Conservation (phyloP, 345 rosid genomes). For the Arabidopsis thaliana region DNA sequence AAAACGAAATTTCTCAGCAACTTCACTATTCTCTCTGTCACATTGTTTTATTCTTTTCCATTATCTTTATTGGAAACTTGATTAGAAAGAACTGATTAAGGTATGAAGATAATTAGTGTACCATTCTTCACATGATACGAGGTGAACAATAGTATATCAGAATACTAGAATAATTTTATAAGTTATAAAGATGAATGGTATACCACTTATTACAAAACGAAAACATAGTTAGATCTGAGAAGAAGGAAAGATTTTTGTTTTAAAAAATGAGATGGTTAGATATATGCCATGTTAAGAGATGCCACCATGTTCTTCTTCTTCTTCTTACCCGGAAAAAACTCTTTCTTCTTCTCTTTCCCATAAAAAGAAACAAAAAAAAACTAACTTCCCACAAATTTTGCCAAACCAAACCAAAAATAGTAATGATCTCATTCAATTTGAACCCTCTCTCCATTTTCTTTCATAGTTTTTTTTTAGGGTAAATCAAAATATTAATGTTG, state of each 20-base stretch:
- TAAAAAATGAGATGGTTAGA: neutral
- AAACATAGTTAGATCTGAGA: conserved; percentile 33
- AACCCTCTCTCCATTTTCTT: neutral
- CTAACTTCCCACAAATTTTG: conserved; percentile 33
- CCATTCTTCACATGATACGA: neutral
- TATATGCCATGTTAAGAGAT: conserved; percentile 26
- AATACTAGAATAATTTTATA: neutral
- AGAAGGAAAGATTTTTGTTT: neutral
- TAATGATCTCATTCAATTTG: conserved; percentile 16
- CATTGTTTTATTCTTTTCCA: conserved; percentile 10
- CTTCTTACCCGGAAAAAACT: conserved; percentile 40
- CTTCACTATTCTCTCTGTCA: conserved; percentile 27
- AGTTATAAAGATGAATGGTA: too few species aligned
- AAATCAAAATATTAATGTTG: conserved; percentile 20
- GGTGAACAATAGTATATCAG: neutral
- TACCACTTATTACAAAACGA: neutral
- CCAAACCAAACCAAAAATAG: conserved; percentile 34
- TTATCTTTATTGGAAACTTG: neutral
- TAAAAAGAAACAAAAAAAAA: conserved; percentile 8
- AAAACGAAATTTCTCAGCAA: conserved; percentile 29
- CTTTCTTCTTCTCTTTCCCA: conserved; percentile 21
- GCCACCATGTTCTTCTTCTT: conserved; percentile 34
- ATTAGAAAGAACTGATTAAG: neutral
- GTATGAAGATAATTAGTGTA: neutral
- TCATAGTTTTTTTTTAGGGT: neutral